Conservation (phyloP, 768 basidiomycete species). For the Pleurotus citrinopileatus region DNA sequence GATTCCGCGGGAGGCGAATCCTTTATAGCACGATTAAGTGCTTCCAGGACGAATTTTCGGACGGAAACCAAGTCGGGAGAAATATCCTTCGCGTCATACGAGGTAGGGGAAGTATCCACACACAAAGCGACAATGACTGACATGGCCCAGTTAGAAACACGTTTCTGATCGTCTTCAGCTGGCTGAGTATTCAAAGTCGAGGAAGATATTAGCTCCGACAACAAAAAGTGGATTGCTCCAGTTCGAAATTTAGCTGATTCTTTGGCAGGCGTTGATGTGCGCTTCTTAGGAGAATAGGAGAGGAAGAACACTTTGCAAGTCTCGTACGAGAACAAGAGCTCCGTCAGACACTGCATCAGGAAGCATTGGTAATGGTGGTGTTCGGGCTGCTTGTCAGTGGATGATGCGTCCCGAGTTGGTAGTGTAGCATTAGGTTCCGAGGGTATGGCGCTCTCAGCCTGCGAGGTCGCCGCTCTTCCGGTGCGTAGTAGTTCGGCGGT, state of each 20-base stretch:
- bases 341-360: slow-evolving; percentile 89
- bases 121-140: slow-evolving; percentile 92
- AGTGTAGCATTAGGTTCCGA: slow-evolving; percentile 12
- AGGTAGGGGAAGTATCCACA: slow-evolving; percentile 64
- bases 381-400: slow-evolving; percentile 21
- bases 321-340: slow-evolving; percentile 91
- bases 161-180: slow-evolving; percentile 50
- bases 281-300: slow-evolving; percentile 71
- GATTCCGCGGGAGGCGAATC: slow-evolving; percentile 61
- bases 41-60: slow-evolving; percentile 91
- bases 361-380: slow-evolving; percentile 67
- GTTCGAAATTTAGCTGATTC: slow-evolving; percentile 63
- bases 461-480: slow-evolving; percentile 45
- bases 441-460: slow-evolving; percentile 21
- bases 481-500: slow-evolving; percentile 66
- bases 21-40: slow-evolving; percentile 82
- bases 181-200: slow-evolving; percentile 67
- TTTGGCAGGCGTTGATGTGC: slow-evolving; percentile 58
- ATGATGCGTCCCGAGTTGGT: slow-evolving; percentile 14
- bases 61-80: slow-evolving; percentile 79
- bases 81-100: slow-evolving; percentile 71
- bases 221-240: slow-evolving; percentile 73
- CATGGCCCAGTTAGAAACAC: slow-evolving; percentile 82
- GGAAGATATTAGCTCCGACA: slow-evolving; percentile 80
- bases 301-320: slow-evolving; percentile 87